Percentiles rank a stretch among this genome's conserved stretches.
Evolutionary conservation across 176 grass and related monocot species (phyloP).

Genomic region (Guadua angustifolia): DNA sequence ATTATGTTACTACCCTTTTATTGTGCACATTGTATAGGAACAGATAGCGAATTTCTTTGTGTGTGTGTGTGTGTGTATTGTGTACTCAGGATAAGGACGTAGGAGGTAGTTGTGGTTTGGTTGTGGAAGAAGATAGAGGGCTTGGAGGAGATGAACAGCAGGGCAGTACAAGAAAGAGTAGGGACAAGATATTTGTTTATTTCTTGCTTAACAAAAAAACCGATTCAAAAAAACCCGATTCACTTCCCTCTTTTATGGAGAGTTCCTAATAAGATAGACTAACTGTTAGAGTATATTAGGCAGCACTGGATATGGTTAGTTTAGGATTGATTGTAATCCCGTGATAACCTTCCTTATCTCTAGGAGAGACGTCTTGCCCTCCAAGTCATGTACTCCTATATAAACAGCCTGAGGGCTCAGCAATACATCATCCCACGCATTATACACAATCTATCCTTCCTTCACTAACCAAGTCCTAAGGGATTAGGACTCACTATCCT

Average conservation of each 20-base stretch:
- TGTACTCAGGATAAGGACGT: not conserved
- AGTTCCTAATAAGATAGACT: no score
- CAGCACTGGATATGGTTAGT: no score
- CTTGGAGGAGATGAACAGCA: not conserved
- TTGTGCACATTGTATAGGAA: not conserved
- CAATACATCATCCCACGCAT: no score
- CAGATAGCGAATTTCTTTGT: not conserved
- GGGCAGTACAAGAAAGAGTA: not conserved
- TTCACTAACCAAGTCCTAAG: constrained; percentile 8
- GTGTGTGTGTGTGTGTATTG: constrained; percentile 30
- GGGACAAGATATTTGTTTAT: not conserved
- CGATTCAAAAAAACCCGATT: no score
- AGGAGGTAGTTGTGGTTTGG: constrained; percentile 1
- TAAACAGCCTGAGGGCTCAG: no score
- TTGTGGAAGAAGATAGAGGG: not conserved
- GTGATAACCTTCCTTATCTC: no score
- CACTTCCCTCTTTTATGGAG: not conserved
- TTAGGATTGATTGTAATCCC: no score
- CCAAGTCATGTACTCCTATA: no score
- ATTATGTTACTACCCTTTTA: not conserved
- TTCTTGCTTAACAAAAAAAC: constrained; percentile 2
- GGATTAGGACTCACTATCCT: constrained; percentile 4
- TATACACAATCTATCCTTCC: no score
- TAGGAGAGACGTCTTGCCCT: no score
- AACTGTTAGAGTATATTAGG: no score